Evolutionary conservation across 345 rosid species (phyloP).

Genomic region (Populus deltoides): DNA sequence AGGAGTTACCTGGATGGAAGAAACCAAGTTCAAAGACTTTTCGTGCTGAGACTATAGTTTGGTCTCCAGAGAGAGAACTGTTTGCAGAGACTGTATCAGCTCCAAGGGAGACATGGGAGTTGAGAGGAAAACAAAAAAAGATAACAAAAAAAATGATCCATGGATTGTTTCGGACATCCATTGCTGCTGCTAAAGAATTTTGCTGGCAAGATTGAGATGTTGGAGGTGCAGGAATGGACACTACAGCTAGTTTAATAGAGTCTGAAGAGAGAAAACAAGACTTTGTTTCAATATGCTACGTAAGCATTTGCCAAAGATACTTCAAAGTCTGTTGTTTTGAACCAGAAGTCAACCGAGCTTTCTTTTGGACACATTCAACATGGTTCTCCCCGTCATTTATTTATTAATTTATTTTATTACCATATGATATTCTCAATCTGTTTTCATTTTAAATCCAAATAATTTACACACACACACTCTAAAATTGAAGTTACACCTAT

Average conservation of each 20-base stretch:
- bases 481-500: too few species aligned
- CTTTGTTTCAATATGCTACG: background rate
- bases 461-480: too few species aligned
- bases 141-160: constrained; percentile 27
- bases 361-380: background rate
- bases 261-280: background rate
- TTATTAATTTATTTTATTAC: too few species aligned
- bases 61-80: constrained; percentile 56
- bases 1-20: constrained; percentile 51
- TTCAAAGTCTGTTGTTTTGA: background rate
- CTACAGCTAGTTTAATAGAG: background rate
- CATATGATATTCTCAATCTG: too few species aligned
- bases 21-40: constrained; percentile 61
- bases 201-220: background rate
- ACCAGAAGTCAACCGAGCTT: background rate
- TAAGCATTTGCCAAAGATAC: background rate
- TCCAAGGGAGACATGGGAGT: constrained; percentile 29
- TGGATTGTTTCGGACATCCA: constrained; percentile 23
- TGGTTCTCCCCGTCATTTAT: too few species aligned
- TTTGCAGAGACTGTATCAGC: constrained; percentile 51
- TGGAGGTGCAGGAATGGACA: background rate
- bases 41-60: constrained; percentile 48
- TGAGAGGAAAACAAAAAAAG: constrained; percentile 27
- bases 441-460: too few species aligned
- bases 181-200: constrained; percentile 10